phyloP scores from a whole-genome alignment of 2,329 filamentous ascomycete genomes.

The Aureobasidium sp. region DNA sequence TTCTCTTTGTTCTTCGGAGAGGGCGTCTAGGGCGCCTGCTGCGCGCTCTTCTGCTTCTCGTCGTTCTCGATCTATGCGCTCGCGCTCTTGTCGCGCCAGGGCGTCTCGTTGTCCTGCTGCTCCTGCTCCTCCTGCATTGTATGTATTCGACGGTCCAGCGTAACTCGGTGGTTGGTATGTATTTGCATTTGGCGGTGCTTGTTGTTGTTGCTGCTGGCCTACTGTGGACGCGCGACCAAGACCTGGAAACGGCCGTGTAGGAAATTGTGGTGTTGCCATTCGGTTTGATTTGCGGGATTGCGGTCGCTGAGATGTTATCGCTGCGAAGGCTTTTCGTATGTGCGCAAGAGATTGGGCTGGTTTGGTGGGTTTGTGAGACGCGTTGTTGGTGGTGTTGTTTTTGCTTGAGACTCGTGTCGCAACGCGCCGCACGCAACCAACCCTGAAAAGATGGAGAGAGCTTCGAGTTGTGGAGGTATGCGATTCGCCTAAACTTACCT shows the following conservation, averaged over 20 bases:
- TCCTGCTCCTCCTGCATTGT: slow-evolving; percentile 25
- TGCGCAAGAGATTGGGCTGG: background rate
- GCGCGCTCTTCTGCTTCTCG: slow-evolving; percentile 32
- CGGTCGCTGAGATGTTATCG: background rate
- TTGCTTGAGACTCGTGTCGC: background rate
- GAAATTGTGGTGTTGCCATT: slow-evolving; percentile 49
- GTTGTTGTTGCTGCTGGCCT: slow-evolving; percentile 16
- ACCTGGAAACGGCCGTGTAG: slow-evolving; percentile 44
- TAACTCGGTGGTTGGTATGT: slow-evolving; percentile 22
- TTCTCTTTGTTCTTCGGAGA: slow-evolving; percentile 58
- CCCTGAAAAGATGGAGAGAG: background rate
- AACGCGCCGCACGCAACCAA: background rate
- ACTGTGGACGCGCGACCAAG: slow-evolving; percentile 30
- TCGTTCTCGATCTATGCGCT: slow-evolving; percentile 32
- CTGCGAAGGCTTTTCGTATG: background rate
- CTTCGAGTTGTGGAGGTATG: background rate
- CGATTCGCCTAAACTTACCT: background rate
- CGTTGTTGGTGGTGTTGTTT: background rate
- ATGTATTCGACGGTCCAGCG: slow-evolving; percentile 16
- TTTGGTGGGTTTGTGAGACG: background rate
- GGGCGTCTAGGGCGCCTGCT: slow-evolving; percentile 38
- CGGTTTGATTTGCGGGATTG: background rate
- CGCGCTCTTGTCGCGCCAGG: slow-evolving; percentile 33
- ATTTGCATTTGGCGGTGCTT: slow-evolving; percentile 15
- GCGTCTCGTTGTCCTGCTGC: slow-evolving; percentile 32